These are phyloP conservation scores for Puccinia brachypodii DNA, from an alignment of 1,284 basidiomycete species.

Conservation along the genomic window DNA sequence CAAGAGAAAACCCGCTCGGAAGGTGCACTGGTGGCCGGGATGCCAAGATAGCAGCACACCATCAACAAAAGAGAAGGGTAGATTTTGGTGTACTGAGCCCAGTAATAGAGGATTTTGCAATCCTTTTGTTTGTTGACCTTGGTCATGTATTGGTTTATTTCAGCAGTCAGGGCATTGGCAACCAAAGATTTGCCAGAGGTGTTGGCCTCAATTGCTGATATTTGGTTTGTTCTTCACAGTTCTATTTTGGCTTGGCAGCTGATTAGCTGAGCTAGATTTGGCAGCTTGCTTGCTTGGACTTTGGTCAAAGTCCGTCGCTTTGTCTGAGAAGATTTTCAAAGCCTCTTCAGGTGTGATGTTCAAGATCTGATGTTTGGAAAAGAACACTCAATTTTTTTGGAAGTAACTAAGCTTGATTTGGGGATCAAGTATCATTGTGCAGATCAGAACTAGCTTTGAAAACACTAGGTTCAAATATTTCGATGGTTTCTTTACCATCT, in stretches of 20 bases:
- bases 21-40: not conserved
- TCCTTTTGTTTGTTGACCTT: not conserved
- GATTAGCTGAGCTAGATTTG: no score
- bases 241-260: not conserved
- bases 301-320: not conserved
- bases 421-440: not conserved
- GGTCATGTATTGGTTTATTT: not conserved
- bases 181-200: not conserved
- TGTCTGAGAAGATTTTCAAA: not conserved
- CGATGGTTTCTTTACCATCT: not conserved
- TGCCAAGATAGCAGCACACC: not conserved
- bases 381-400: not conserved
- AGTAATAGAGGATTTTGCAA: not conserved
- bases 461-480: not conserved
- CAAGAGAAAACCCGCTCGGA: not conserved
- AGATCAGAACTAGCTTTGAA: not conserved
- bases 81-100: not conserved
- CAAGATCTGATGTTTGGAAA: not conserved
- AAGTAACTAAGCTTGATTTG: not conserved
- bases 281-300: not conserved
- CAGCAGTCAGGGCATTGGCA: not conserved
- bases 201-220: not conserved
- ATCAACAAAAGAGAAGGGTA: not conserved
- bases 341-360: not conserved
- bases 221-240: not conserved